phyloP scores from a whole-genome alignment of 805 yeast genomes.

The Starmerella gropengiesseri region DNA sequence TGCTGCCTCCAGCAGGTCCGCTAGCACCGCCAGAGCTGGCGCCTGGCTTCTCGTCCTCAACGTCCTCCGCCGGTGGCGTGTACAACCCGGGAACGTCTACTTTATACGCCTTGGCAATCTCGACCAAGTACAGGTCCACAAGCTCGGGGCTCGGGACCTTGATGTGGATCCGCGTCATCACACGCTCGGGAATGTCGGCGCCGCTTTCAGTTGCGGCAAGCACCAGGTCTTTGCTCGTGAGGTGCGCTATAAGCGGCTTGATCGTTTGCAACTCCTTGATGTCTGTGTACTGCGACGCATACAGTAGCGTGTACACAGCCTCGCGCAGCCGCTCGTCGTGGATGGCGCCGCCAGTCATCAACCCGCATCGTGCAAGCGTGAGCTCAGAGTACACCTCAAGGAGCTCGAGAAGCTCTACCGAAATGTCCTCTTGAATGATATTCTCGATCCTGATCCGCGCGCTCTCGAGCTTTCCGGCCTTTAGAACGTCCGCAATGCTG shows the following conservation, averaged over 20 bases:
- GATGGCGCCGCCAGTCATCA: conserved; percentile 34
- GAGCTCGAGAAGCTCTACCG: conserved; percentile 65
- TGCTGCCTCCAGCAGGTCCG: neutral
- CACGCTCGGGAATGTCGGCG: conserved; percentile 54
- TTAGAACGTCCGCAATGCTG: conserved; percentile 56
- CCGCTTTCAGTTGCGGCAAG: conserved; percentile 44
- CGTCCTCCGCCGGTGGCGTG: conserved; percentile 18
- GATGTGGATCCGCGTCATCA: conserved; percentile 49
- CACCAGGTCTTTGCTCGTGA: conserved; percentile 61
- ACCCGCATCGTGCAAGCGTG: conserved; percentile 58
- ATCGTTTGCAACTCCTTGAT: conserved; percentile 56
- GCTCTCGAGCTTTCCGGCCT: conserved; percentile 63
- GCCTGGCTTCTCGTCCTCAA: neutral
- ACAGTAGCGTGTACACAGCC: conserved; percentile 60
- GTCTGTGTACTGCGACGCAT: conserved; percentile 61
- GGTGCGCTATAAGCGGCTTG: conserved; percentile 49
- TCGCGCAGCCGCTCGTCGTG: conserved; percentile 41
- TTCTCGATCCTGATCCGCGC: conserved; percentile 78
- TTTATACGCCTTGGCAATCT: conserved; percentile 68
- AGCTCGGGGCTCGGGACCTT: conserved; percentile 56
- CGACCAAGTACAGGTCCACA: conserved; percentile 60
- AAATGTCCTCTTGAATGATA: conserved; percentile 69
- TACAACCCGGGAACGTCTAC: conserved; percentile 55
- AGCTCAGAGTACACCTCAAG: conserved; percentile 76
- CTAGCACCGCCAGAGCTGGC: no score